These are phyloP conservation scores for Olyra latifolia DNA, from an alignment of 176 grass and related monocot species.

Conservation along the genomic window DNA sequence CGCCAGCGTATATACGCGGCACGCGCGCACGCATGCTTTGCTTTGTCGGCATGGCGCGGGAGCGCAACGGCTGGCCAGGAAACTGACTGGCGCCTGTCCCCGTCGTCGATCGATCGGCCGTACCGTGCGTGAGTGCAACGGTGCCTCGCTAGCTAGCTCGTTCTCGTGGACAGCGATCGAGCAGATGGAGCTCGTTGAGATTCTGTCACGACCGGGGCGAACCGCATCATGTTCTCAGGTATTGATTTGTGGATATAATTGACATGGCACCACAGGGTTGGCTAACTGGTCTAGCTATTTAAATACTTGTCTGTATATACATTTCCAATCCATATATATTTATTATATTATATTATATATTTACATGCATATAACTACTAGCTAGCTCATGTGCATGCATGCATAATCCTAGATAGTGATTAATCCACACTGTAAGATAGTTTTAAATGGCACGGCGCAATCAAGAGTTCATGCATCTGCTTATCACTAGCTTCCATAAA, in stretches of 20 bases:
- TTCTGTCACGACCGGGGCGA: neutral
- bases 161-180: neutral
- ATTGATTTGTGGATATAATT: neutral
- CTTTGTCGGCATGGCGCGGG: neutral
- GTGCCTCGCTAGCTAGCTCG: neutral
- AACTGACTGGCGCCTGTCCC: neutral
- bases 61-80: neutral
- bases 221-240: neutral
- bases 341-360: too few species aligned
- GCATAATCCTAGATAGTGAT: neutral
- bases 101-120: neutral
- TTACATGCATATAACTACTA: neutral
- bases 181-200: neutral
- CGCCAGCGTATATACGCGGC: too few species aligned
- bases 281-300: conserved; percentile 15
- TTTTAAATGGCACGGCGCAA: neutral
- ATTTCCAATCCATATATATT: neutral
- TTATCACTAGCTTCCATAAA: neutral
- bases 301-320: neutral
- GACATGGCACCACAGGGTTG: neutral
- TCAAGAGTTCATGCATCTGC: neutral
- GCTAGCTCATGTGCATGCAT: neutral
- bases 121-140: neutral
- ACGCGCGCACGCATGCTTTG: neutral
- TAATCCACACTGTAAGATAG: neutral